A percentile compares a stretch with the other conserved stretches of the same genome.
phyloP scores from a whole-genome alignment of 2,329 filamentous ascomycete genomes.

The Talaromyces sp. region DNA sequence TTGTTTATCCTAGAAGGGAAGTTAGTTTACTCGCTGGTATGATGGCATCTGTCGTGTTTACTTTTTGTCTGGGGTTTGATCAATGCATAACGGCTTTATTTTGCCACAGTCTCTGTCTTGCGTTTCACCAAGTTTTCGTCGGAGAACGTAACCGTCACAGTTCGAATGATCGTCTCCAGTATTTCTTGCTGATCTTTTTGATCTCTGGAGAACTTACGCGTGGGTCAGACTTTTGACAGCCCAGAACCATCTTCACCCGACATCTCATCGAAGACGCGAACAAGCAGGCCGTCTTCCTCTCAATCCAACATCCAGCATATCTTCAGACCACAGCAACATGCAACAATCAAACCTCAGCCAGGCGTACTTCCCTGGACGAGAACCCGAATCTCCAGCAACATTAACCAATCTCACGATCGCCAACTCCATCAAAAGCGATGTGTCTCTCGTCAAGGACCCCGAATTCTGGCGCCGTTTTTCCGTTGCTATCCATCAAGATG shows the following conservation, averaged over 20 bases:
- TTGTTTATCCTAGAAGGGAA: conserved; percentile 13
- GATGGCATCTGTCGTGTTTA: background rate
- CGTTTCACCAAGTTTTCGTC: background rate
- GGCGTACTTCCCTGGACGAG: background rate
- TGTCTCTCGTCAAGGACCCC: conserved; percentile 50
- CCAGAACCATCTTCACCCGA: background rate
- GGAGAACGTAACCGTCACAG: background rate
- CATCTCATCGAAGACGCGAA: background rate
- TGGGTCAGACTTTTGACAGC: background rate
- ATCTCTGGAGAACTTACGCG: background rate
- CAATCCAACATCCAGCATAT: background rate
- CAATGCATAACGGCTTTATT: background rate
- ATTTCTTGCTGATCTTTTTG: background rate
- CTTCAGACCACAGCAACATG: conserved; percentile 1
- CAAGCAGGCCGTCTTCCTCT: background rate
- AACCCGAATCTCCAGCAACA: conserved; percentile 18
- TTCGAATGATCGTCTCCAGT: background rate
- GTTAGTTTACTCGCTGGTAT: conserved; percentile 9
- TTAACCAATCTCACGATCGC: conserved; percentile 17
- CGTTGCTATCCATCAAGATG: conserved; percentile 57
- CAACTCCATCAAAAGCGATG: conserved; percentile 20
- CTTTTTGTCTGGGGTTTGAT: background rate
- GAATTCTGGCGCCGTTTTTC: conserved; percentile 63
- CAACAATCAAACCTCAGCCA: conserved; percentile 6
- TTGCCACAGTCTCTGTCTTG: background rate